A percentile compares a stretch with the other conserved stretches of the same genome.
Evolutionary conservation across 2,329 filamentous ascomycete genomes (phyloP).

Genomic region (Cladosporium sp.): DNA sequence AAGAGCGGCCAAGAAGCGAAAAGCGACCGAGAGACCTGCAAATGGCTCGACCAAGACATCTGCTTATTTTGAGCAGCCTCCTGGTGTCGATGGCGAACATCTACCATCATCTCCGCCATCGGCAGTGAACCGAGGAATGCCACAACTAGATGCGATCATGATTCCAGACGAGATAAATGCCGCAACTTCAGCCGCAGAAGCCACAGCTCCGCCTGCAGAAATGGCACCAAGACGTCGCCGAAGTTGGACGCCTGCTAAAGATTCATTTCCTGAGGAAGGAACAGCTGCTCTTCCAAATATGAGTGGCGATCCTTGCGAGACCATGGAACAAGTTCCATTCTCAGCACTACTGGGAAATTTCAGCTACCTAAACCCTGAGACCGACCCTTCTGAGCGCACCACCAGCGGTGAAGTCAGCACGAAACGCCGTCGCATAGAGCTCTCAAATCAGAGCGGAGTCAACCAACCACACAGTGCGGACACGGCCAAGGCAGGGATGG

Average conservation of each 20-base stretch:
- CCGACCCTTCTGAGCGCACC: background rate
- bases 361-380: background rate
- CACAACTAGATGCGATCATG: background rate
- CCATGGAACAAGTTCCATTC: background rate
- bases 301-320: background rate
- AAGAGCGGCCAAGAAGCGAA: background rate
- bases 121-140: background rate
- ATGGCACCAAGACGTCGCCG: constrained; percentile 10
- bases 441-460: background rate
- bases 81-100: background rate
- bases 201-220: background rate
- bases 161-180: background rate
- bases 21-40: background rate
- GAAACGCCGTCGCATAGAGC: constrained; percentile 18
- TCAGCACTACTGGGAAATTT: constrained; percentile 5
- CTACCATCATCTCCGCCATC: background rate
- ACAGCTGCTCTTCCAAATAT: background rate
- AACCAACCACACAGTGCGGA: background rate
- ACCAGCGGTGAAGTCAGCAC: constrained; percentile 10
- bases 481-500: background rate
- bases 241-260: constrained; percentile 14
- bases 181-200: background rate
- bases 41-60: constrained; percentile 3
- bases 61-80: constrained; percentile 9
- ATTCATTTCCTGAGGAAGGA: background rate